Evolutionary conservation across 768 basidiomycete species (phyloP), one percentile per base, ranked within the genome.

Genomic region (Trametopsis cervina): DNA sequence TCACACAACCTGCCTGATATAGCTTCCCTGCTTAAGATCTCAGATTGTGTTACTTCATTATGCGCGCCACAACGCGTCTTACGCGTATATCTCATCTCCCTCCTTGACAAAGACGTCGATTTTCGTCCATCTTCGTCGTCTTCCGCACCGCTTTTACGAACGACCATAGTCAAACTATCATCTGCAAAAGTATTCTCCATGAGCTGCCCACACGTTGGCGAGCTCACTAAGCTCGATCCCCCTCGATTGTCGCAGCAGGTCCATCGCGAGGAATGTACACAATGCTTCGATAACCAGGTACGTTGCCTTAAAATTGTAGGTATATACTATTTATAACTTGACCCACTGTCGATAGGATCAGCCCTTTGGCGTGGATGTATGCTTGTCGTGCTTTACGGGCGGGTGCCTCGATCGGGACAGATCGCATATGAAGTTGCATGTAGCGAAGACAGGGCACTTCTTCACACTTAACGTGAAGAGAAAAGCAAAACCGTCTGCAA

Each of bases 271-370:
- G 94, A 98, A 65, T 99, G 95, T 60, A 96, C 94, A 0, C 92
- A 94, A 50, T 99, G 95, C 61, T 99, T 97, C 62, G 94, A 97
- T 65, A 81, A 79, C 58, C 94, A 97, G 79, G 91, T 85, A 18
- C 24, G 50, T 63, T 60, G 26, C 17, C 42, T 25, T 41, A 23
- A 4, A 15, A 13, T 9, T 37, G 9, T 17, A 40, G 2, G 9
- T 44, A 12, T 9, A 35, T 18, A n/a, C 21, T 23, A 29, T 36
- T 40, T 18, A 37, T 26, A 21, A 50, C 35, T 39, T 27, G 24
- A 25, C 41, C 38, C 42, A 37, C 20, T 47, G 42, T 46, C 11
- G 43, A n/a, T 57, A 93, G 86, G 91, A 93, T 61, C 66, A 68
- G 2, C 73, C 81, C 0, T 65, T 72, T 11, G 95, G 95, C 4